Percentiles rank a stretch among this genome's conserved stretches.
Evolutionary conservation across 2,329 filamentous ascomycete genomes (phyloP).

Genomic region (Trichoderma sp.): DNA sequence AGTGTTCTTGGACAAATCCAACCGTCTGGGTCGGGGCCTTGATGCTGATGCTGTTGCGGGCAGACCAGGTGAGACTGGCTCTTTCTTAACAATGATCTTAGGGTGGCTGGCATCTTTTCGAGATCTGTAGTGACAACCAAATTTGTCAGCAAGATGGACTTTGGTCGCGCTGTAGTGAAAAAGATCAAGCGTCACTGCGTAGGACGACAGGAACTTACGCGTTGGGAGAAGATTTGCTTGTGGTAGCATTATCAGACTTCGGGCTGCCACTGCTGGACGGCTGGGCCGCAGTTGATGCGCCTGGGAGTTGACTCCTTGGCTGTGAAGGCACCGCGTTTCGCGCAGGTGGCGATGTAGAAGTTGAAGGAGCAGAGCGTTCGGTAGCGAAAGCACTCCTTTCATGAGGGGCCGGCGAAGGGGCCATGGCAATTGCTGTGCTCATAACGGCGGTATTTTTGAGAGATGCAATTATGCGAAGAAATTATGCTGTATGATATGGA

Average conservation of each 20-base stretch:
- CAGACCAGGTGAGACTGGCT: conserved; percentile 83
- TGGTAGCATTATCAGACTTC: conserved; percentile 38
- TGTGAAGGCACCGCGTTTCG: conserved; percentile 35
- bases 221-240: conserved; percentile 55
- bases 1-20: conserved; percentile 71
- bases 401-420: conserved; percentile 65
- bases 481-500: background rate
- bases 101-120: conserved; percentile 58
- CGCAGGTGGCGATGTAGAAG: conserved; percentile 43
- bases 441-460: conserved; percentile 44
- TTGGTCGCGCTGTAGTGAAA: background rate
- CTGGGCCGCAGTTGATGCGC: conserved; percentile 44
- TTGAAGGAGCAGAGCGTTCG: conserved; percentile 44
- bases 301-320: conserved; percentile 23
- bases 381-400: conserved; percentile 59
- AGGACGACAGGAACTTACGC: conserved; percentile 47
- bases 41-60: conserved; percentile 47
- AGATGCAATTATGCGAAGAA: background rate
- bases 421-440: conserved; percentile 68
- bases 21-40: conserved; percentile 61
- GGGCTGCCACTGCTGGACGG: conserved; percentile 53
- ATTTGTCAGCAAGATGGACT: conserved; percentile 19
- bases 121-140: conserved; percentile 31
- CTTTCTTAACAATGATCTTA: conserved; percentile 94
- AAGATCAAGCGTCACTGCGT: background rate